Evolutionary conservation across 2,329 filamentous ascomycete genomes (phyloP), one percentile per base, ranked within the genome.

Genomic region (Scleromitrula shiraiana): DNA sequence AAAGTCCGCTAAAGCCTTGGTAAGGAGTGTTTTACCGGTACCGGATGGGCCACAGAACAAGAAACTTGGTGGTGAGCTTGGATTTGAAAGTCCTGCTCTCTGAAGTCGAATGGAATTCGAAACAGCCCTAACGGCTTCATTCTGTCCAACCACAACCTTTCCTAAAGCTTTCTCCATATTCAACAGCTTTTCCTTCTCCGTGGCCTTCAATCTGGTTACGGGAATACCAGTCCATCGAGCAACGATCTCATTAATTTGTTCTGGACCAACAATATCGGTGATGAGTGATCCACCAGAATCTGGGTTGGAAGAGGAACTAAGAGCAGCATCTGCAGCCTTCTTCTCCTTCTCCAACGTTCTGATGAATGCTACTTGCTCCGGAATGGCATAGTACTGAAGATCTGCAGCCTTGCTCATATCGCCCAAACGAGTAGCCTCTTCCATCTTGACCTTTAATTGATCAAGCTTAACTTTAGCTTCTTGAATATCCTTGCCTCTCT

Each of bases 211-310:
- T 53, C 91, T 78, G 4, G 89, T 97, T 50, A 98, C 88, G 1
- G 93, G 93, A 59, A 98, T 98, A 55, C 93, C 93, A n/a, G 93
- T 98, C 88, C 90, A 96, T 52, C 89, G 83, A 46, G 86, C 85
- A 45, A 98, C 93, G 53, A 98, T 98, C 64, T 97, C 91, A 65
- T 98, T 97, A 75, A 98, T 98, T 67, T 98, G 90, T 56, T 98
- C 93, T 9, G 90, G 89, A 5, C 93, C 93, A 56, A 98, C 93
- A 39, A 93, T 79, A 64, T 98, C 93, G 3, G 90, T 94, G 46
- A 97, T 78, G 66, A 97, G 83, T 20, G 87, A 79, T 45, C 82
- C 79, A 47, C 78, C 78, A 4, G 73, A 68, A 29, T 85, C 86
- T 23, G 71, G 67, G 24, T 70, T 69, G 24, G 70, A 70, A 8